Conservation (phyloP, 129 eudicot species). For the Flaveria ramosissima region DNA sequence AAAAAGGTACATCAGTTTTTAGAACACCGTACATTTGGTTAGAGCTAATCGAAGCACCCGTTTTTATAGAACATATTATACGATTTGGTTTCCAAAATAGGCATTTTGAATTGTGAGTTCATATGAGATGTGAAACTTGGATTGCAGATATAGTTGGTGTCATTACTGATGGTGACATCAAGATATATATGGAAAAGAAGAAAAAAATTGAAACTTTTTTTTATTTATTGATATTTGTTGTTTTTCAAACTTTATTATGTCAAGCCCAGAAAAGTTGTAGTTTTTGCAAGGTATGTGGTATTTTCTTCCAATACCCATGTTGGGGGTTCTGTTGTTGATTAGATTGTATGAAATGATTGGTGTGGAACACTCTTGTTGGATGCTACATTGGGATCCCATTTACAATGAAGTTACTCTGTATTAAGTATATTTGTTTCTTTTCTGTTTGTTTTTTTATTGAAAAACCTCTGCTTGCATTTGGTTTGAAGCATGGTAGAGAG, state of each 20-base stretch:
- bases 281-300: constrained; percentile 41
- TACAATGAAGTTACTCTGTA: constrained; percentile 37
- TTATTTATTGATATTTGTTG: constrained; percentile 28
- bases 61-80: constrained; percentile 50
- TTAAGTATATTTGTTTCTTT: constrained; percentile 23
- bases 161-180: constrained; percentile 37
- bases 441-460: not conserved
- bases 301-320: constrained; percentile 32
- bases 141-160: constrained; percentile 38
- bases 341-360: constrained; percentile 48
- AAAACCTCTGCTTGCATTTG: not conserved
- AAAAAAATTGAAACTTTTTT: constrained; percentile 23
- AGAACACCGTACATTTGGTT: constrained; percentile 59
- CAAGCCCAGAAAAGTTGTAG: constrained; percentile 37
- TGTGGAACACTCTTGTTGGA: constrained; percentile 39
- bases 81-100: constrained; percentile 53
- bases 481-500: not conserved
- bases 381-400: constrained; percentile 49
- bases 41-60: constrained; percentile 55
- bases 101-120: constrained; percentile 43
- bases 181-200: constrained; percentile 34
- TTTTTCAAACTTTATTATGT: constrained; percentile 21
- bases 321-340: constrained; percentile 44
- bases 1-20: constrained; percentile 45
- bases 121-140: constrained; percentile 51